Evolutionary conservation across 257 asterid species (phyloP).

Genomic region (Craterostigma plantagineum): DNA sequence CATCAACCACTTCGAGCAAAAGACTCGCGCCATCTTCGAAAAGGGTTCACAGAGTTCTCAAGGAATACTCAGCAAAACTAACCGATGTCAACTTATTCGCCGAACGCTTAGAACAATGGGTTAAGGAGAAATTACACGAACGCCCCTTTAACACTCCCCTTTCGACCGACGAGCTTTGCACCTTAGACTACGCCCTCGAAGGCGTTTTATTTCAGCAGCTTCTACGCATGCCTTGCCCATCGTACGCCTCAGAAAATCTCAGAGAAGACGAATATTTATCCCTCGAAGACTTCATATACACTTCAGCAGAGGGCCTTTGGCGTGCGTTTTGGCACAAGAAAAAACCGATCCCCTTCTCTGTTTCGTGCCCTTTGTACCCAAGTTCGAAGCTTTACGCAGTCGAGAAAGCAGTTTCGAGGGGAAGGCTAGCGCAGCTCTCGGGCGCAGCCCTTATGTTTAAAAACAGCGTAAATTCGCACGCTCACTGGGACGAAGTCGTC

Average conservation of each 20-base stretch:
- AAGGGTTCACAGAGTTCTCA: constrained; percentile 38
- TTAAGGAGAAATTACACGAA: constrained; percentile 23
- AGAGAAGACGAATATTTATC: constrained; percentile 59
- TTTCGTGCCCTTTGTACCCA: constrained; percentile 47
- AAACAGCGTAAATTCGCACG: constrained; percentile 17
- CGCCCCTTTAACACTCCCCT: constrained; percentile 33
- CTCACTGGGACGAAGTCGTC: constrained; percentile 50
- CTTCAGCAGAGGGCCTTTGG: constrained; percentile 68
- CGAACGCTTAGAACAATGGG: constrained; percentile 48
- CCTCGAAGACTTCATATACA: constrained; percentile 56
- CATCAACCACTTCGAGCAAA: constrained; percentile 35
- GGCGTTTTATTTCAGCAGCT: constrained; percentile 66
- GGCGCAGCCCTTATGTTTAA: constrained; percentile 61
- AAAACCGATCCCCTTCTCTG: constrained; percentile 40
- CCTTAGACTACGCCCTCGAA: constrained; percentile 65
- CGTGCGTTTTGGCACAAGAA: constrained; percentile 64
- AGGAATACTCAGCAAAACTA: constrained; percentile 40
- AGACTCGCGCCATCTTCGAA: constrained; percentile 45
- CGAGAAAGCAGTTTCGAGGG: constrained; percentile 55
- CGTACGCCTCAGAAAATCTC: constrained; percentile 27
- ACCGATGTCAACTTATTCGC: constrained; percentile 31
- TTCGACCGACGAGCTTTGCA: constrained; percentile 35
- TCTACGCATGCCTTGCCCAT: constrained; percentile 68
- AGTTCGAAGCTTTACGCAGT: constrained; percentile 58
- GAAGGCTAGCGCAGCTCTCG: constrained; percentile 33